Percentiles rank a stretch among this genome's conserved stretches.
Evolutionary conservation across 352 stramenopile genomes (phyloP).

Genomic region (Thraustotheca clavata): DNA sequence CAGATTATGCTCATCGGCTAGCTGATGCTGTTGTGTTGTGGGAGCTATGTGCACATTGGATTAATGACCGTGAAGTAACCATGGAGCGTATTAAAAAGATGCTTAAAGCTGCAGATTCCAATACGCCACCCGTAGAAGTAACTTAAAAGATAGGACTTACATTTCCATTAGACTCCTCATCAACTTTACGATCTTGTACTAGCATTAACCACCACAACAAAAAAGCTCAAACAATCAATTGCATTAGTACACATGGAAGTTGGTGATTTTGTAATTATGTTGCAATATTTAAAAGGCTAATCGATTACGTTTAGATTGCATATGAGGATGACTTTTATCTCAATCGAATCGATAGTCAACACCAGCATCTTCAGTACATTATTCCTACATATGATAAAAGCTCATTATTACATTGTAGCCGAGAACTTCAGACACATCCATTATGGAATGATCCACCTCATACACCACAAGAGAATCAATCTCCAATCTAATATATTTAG

Average conservation of each 20-base stretch:
- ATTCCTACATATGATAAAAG: background rate
- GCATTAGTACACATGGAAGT: conserved; percentile 62
- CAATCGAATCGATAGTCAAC: conserved; percentile 1
- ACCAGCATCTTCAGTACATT: conserved; percentile 8
- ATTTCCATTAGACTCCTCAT: background rate
- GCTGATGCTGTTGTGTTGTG: conserved; percentile 54
- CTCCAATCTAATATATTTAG: background rate
- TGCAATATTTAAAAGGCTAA: too few species aligned
- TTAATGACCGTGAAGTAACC: conserved; percentile 42
- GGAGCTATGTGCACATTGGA: conserved; percentile 39
- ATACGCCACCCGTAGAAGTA: too few species aligned
- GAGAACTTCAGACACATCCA: background rate
- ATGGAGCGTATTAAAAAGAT: conserved; percentile 10
- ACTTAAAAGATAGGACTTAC: too few species aligned
- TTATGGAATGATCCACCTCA: background rate
- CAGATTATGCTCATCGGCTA: conserved; percentile 42
- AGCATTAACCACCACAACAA: conserved; percentile 31
- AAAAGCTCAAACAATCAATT: conserved; percentile 40
- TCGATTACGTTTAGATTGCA: background rate
- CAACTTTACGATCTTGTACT: conserved; percentile 32
- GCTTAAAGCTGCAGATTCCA: conserved; percentile 4
- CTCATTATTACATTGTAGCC: too few species aligned
- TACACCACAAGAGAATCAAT: background rate
- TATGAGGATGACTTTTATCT: conserved; percentile 22
- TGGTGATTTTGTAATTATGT: conserved; percentile 49